Evolutionary conservation across 352 stramenopile species (phyloP).

Genomic region (Pythium monospermum): DNA sequence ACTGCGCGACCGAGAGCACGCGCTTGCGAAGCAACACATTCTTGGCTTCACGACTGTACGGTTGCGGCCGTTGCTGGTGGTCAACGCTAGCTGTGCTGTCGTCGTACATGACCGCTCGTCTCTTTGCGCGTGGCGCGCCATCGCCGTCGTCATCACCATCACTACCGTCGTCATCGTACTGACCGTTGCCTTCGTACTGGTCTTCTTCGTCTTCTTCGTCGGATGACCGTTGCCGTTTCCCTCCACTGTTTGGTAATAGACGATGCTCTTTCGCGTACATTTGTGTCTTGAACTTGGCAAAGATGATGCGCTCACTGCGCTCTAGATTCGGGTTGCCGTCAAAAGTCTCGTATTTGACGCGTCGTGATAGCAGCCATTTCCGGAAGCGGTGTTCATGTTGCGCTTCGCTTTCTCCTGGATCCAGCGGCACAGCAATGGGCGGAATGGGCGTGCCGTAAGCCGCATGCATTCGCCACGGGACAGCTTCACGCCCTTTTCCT

Average conservation of each 20-base stretch:
- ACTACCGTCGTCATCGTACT: no score
- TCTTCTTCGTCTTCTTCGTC: background rate
- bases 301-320: background rate
- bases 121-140: no score
- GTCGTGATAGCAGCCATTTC: background rate
- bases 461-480: background rate
- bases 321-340: background rate
- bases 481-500: background rate
- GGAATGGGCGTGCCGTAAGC: background rate
- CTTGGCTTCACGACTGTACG: background rate
- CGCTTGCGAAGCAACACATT: background rate
- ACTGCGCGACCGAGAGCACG: constrained; percentile 4
- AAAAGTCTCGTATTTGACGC: background rate
- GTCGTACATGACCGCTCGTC: no score
- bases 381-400: constrained; percentile 29
- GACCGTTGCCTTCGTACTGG: no score
- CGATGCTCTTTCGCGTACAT: background rate
- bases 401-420: constrained; percentile 23
- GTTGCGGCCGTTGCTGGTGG: no score
- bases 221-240: background rate
- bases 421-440: constrained; percentile 26
- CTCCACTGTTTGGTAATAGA: background rate
- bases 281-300: background rate
- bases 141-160: no score
- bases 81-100: no score